Evolutionary conservation across 495 filamentous ascomycete genomes (phyloP), one percentile per base, ranked within the genome.

Genomic region (Xylaria sp.): DNA sequence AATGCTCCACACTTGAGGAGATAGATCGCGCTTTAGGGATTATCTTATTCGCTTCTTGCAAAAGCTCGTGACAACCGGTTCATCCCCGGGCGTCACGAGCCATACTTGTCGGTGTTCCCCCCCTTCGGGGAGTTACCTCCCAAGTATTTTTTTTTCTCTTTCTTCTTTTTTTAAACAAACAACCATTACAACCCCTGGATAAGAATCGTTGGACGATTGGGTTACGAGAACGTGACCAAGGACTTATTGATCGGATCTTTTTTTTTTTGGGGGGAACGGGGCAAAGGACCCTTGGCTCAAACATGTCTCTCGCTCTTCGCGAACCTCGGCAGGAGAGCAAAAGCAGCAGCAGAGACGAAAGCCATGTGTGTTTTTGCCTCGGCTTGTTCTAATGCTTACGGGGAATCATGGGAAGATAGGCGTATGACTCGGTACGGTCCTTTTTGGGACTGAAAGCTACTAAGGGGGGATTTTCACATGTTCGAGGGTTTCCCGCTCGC

Each of bases 161-260:
- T n/a, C 21, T 46, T 46, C 44, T 15, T 46, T 15, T 15, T 46
- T 15, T 15, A 46, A 14, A 46, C n/a, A 46, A 5, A 21, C 14
- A 17, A 35, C 53, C 15, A 58, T 11, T 31, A 58, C 15, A 59
- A 14, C 57, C 57, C 57, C 57, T 59, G 57, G 57, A 59, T 19
- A 21, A 59, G 57, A 37, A 37, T 59, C 33, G 29, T 59, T 59
- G 57, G 57, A 37, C 29, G 57, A 59, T 35, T 58, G 57, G 57
- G 57, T 59, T 59, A 59, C 57, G 33, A 59, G 8, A 40, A 59
- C 57, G 57, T 59, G 57, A 59, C 57, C n/a, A 58, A 59, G 57
- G 57, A 59, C 33, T 59, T 59, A 59, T 59, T 59, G 52, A 55
- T 55, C 14, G 52, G 52, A 55, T 55, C 12, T n/a, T n/a, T n/a